Evolutionary conservation across 306 rosid species (phyloP).

Genomic region (Senna siamea): DNA sequence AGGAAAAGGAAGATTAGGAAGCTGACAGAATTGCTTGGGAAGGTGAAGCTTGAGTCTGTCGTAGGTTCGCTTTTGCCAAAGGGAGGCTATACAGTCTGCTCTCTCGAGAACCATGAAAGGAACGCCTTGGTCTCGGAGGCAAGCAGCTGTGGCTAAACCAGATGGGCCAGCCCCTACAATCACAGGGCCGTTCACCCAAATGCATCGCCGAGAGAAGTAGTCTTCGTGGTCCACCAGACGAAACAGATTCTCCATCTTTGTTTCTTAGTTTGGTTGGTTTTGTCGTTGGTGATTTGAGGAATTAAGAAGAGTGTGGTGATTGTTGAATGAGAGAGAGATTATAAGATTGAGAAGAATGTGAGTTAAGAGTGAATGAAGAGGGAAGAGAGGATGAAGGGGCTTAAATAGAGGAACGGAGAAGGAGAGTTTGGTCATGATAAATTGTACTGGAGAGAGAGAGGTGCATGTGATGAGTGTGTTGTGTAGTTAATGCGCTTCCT

Average conservation of each 20-base stretch:
- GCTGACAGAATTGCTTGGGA: slow-evolving; percentile 90
- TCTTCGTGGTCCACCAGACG: slow-evolving; percentile 61
- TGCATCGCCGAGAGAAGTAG: slow-evolving; percentile 56
- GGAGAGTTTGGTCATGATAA: too few species aligned
- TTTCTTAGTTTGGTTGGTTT: background rate
- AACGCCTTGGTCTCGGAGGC: slow-evolving; percentile 81
- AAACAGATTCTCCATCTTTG: slow-evolving; percentile 66
- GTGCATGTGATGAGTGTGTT: slow-evolving; percentile 46
- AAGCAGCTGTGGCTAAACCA: slow-evolving; percentile 92
- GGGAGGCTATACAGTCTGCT: slow-evolving; percentile 85
- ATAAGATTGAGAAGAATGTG: slow-evolving; percentile 3
- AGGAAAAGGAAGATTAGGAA: slow-evolving; percentile 82
- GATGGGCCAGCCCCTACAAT: slow-evolving; percentile 97
- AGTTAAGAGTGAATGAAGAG: slow-evolving; percentile 58
- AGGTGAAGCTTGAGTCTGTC: slow-evolving; percentile 92
- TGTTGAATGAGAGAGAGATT: background rate
- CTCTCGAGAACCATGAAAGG: slow-evolving; percentile 79
- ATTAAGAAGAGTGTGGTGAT: background rate
- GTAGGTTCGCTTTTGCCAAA: slow-evolving; percentile 90
- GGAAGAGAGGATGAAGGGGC: slow-evolving; percentile 35
- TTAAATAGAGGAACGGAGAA: slow-evolving; percentile 54
- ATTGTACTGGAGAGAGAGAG: background rate
- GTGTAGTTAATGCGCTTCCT: slow-evolving; percentile 42
- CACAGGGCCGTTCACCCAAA: slow-evolving; percentile 86
- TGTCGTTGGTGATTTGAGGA: too few species aligned